These are phyloP conservation scores for Pichia pseudocactophila DNA, from an alignment of 805 yeast species.

Conservation along the genomic window DNA sequence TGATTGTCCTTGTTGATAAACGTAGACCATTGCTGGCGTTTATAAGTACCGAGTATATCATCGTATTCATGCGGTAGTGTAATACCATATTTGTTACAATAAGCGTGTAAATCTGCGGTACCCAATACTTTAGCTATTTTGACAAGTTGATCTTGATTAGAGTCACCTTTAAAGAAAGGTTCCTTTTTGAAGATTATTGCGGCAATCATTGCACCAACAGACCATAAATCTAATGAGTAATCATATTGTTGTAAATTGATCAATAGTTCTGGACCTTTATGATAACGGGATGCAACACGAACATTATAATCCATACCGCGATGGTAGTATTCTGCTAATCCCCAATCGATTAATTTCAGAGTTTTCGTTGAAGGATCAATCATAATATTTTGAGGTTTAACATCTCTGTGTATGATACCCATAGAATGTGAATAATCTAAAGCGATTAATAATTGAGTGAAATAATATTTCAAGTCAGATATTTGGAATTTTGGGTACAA, in stretches of 20 bases:
- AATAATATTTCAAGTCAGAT: constrained; percentile 71
- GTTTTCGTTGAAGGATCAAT: constrained; percentile 61
- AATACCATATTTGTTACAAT: constrained; percentile 61
- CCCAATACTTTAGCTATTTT: constrained; percentile 86
- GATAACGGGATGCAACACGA: constrained; percentile 84
- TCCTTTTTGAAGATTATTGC: constrained; percentile 82
- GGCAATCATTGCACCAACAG: constrained; percentile 86
- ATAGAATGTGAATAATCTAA: constrained; percentile 83
- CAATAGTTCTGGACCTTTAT: constrained; percentile 85
- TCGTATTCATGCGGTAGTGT: constrained; percentile 72
- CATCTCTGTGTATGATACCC: constrained; percentile 94
- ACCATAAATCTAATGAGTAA: constrained; percentile 85
- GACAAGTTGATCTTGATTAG: constrained; percentile 85
- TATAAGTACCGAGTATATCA: constrained; percentile 55
- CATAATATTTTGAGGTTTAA: constrained; percentile 90
- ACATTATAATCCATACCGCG: constrained; percentile 85
- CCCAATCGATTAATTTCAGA: constrained; percentile 86
- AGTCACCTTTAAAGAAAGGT: constrained; percentile 87
- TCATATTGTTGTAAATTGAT: constrained; percentile 80
- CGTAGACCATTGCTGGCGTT: constrained; percentile 58
- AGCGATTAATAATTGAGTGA: constrained; percentile 73
- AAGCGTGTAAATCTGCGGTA: constrained; percentile 61
- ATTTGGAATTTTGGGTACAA: constrained; percentile 74
- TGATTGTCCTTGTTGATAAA: constrained; percentile 49
- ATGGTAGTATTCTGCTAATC: constrained; percentile 87